Evolutionary conservation across 2,329 filamentous ascomycete genomes (phyloP).

Genomic region (Acarospora socialis): DNA sequence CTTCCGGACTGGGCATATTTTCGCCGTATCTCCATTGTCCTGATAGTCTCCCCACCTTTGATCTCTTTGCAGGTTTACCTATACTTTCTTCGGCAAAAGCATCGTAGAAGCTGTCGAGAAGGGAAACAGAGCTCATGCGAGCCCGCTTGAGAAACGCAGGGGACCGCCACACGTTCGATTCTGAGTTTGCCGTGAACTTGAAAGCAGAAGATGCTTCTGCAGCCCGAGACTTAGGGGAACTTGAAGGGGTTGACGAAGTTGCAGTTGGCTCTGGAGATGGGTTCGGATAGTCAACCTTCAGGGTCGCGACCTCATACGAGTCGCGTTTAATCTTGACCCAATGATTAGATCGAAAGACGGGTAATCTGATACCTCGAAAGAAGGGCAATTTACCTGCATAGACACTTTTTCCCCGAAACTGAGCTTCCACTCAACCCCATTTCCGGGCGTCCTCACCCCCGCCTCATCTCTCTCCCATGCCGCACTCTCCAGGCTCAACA

Average conservation of each 20-base stretch:
- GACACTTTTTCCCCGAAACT: slow-evolving; percentile 27
- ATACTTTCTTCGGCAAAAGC: slow-evolving; percentile 55
- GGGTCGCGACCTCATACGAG: slow-evolving; percentile 20
- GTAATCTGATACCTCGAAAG: no score
- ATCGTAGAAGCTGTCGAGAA: slow-evolving; percentile 51
- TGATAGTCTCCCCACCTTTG: slow-evolving; percentile 52
- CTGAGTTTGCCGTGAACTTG: slow-evolving; percentile 25
- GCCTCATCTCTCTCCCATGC: slow-evolving; percentile 45
- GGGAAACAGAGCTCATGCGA: slow-evolving; percentile 52
- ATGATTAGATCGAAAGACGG: no score
- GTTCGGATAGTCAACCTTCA: slow-evolving; percentile 40
- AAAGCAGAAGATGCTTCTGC: slow-evolving; percentile 15
- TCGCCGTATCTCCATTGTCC: slow-evolving; percentile 62
- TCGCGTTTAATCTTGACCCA: slow-evolving; percentile 23
- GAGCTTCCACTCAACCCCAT: slow-evolving; percentile 43
- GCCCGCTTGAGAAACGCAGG: slow-evolving; percentile 66
- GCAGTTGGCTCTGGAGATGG: slow-evolving; percentile 17
- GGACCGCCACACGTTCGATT: slow-evolving; percentile 50
- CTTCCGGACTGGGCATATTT: slow-evolving; percentile 56
- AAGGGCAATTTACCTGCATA: slow-evolving; percentile 29
- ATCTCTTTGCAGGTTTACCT: slow-evolving; percentile 52
- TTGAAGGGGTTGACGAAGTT: slow-evolving; percentile 16
- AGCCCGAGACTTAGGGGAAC: slow-evolving; percentile 7
- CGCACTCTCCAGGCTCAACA: slow-evolving; percentile 54
- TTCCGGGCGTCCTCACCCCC: slow-evolving; percentile 39